A percentile compares a stretch with the other conserved stretches of the same genome.
phyloP scores from a whole-genome alignment of 345 rosid species.

The Gossypioides kirkii region DNA sequence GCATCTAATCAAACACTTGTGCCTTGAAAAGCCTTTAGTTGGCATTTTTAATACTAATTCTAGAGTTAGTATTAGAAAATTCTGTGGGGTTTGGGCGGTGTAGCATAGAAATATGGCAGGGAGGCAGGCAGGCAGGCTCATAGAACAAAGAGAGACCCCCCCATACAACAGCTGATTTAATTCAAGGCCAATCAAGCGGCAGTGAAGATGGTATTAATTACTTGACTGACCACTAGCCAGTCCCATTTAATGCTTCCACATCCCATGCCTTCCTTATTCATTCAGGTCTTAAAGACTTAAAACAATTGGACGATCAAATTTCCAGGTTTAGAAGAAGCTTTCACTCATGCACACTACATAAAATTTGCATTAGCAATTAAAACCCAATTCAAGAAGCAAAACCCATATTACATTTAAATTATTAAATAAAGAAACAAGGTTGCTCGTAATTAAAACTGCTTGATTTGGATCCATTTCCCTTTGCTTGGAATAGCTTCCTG shows the following conservation, averaged over 20 bases:
- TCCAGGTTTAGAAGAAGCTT: neutral
- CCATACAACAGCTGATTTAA: neutral
- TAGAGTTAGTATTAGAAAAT: no score
- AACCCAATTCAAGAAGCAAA: neutral
- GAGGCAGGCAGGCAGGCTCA: no score
- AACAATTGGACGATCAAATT: neutral
- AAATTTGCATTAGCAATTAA: neutral
- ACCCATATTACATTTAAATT: neutral
- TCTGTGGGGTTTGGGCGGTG: no score
- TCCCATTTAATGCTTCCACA: neutral
- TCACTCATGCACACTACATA: neutral
- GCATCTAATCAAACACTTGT: no score
- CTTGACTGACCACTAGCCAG: neutral
- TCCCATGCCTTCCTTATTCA: no score
- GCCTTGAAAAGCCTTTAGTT: no score
- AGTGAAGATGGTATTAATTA: neutral
- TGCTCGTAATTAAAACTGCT: neutral
- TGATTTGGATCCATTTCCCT: conserved; percentile 35
- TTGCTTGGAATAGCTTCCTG: conserved; percentile 38
- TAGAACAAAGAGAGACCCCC: no score
- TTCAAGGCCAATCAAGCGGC: conserved; percentile 5
- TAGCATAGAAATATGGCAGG: no score
- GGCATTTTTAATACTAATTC: no score
- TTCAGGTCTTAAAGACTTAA: neutral
- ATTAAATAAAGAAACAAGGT: neutral